These are phyloP conservation scores for Danielozyma ontarioensis DNA, from an alignment of 805 yeast genomes.

Conservation along the genomic window DNA sequence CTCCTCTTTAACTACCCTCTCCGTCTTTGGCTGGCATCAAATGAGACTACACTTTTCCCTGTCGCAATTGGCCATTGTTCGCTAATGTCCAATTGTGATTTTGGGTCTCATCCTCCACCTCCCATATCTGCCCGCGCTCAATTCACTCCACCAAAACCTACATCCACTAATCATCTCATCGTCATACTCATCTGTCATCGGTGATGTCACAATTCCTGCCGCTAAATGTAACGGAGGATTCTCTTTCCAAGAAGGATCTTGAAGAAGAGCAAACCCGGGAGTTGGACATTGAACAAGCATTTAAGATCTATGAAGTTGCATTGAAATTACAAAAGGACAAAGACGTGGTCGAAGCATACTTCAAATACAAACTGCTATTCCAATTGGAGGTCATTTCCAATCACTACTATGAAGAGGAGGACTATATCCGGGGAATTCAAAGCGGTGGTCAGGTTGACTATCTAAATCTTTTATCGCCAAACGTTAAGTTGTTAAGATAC, in stretches of 20 bases:
- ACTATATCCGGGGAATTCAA: conserved; percentile 33
- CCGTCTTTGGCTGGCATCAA: too few species aligned
- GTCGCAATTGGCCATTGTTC: too few species aligned
- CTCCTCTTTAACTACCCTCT: too few species aligned
- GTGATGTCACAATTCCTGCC: conserved; percentile 67
- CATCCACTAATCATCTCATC: too few species aligned
- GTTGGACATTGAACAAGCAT: conserved; percentile 83
- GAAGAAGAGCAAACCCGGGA: conserved; percentile 91
- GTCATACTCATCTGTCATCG: too few species aligned
- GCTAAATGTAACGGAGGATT: conserved; percentile 68
- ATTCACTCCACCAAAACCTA: too few species aligned
- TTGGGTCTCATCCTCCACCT: too few species aligned
- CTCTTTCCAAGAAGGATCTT: conserved; percentile 46
- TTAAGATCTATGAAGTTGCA: conserved; percentile 68
- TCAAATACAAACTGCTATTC: conserved; percentile 58
- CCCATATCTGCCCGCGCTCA: too few species aligned
- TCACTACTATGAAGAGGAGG: conserved; percentile 37
- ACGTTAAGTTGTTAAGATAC: conserved; percentile 68
- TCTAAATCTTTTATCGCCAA: conserved; percentile 51
- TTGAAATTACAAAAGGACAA: conserved; percentile 52
- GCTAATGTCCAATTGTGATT: too few species aligned
- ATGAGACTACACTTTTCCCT: too few species aligned
- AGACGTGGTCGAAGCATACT: conserved; percentile 45
- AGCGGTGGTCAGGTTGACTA: conserved; percentile 36
- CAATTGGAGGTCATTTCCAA: conserved; percentile 57